A percentile compares a stretch with the other conserved stretches of the same genome.
Evolutionary conservation across 208 protist species (phyloP).

Genomic region (Entamoeba dispar): DNA sequence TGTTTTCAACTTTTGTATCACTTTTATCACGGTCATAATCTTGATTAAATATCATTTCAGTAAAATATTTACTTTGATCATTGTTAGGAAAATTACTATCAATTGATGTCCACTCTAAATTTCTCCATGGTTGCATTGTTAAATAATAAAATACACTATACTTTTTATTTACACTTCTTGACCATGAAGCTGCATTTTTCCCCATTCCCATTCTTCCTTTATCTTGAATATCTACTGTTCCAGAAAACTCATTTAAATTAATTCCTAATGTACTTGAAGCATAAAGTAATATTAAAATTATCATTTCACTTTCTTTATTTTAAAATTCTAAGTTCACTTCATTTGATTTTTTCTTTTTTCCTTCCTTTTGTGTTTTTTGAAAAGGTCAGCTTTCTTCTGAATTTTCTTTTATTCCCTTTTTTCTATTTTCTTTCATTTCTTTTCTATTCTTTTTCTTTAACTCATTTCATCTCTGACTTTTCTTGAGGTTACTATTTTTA

Average conservation of each 20-base stretch:
- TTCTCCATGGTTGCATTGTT: neutral
- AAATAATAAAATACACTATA: neutral
- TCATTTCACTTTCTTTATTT: too few species aligned
- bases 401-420: too few species aligned
- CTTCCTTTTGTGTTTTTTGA: too few species aligned
- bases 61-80: neutral
- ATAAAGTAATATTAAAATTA: neutral
- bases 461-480: too few species aligned
- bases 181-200: neutral
- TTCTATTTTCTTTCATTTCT: too few species aligned
- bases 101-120: neutral
- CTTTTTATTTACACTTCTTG: neutral
- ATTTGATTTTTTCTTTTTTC: too few species aligned
- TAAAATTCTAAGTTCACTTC: too few species aligned
- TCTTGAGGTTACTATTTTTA: too few species aligned
- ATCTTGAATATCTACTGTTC: neutral
- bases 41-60: neutral
- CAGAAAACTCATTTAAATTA: neutral
- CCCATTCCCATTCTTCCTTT: neutral
- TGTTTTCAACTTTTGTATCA: neutral
- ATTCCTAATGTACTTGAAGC: neutral
- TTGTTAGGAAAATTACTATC: neutral
- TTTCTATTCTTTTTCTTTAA: too few species aligned
- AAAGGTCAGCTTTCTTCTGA: too few species aligned
- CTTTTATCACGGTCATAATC: neutral